Base-by-base conservation (phyloP, 345 rosid species). In the Hibiscus syriacus region DNA sequence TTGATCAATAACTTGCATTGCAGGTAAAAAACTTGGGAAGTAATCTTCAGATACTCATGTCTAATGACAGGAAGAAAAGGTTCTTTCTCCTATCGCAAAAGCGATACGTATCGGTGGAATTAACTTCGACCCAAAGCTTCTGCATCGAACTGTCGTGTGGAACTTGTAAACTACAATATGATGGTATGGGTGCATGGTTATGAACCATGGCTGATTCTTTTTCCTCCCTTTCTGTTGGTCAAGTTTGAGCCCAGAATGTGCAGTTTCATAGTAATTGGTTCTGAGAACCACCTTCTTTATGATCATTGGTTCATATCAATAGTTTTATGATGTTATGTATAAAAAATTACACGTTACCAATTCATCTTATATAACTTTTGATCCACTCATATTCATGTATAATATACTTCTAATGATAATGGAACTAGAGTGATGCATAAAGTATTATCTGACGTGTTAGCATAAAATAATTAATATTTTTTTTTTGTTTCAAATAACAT, bases 1-100 rank as follows among this genome's bases (percentile, higher is more conserved):
- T 52, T 22, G 23, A 50, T 53, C 20, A 9, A 53, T 23, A 23
- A 22, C 23, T 22, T 53, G 16, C 56, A 57, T 74, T 68, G 66
- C 81, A 85, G 90, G 78, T 50, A 82, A 74, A 72, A 87, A 76
- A 76, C 75, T 78, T 58, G 82, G 83, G 41, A 83, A 78, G 78
- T 87, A 78, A 81, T 57, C 62, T 36, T 55, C 20, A 39, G 25
- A 16, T 34, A 34, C 12, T 36, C 17, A 56, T 30, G 7, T 39
- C 34, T 34, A 13, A 62, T n/a, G 32, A 14, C 29, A 2, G 29
- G 50, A 53, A 53, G 29, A 25, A n/a, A 34, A 43, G 6, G n/a
- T n/a, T 39, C 62, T 36, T 36, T 48, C 16, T 34, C 38, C 14
- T 1, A 22, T 41, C 23, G 27, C n/a, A 68, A 3, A 16, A 38